phyloP scores from a whole-genome alignment of 768 basidiomycete genomes.

The Trametopsis cervina region DNA sequence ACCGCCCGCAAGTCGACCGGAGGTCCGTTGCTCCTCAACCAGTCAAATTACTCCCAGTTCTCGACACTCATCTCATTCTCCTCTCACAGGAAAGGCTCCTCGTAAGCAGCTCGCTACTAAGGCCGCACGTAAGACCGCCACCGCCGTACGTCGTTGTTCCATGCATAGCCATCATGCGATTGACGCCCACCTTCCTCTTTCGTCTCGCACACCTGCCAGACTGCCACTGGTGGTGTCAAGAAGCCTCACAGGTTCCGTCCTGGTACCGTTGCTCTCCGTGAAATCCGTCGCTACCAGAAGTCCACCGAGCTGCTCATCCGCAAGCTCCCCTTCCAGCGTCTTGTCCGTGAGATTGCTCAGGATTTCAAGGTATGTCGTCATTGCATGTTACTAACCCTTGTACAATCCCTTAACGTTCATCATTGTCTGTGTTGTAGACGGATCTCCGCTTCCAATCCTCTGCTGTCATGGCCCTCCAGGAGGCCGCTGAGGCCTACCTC shows the following conservation, averaged over 20 bases:
- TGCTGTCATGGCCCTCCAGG: slow-evolving; percentile 84
- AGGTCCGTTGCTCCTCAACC: slow-evolving; percentile 48
- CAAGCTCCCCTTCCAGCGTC: slow-evolving; percentile 98
- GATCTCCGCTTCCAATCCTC: slow-evolving; percentile 89
- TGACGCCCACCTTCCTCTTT: background rate
- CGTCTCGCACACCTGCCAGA: slow-evolving; percentile 23
- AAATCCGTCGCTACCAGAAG: slow-evolving; percentile 98
- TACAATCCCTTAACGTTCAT: slow-evolving; percentile 5
- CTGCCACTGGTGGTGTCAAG: slow-evolving; percentile 86
- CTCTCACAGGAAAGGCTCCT: slow-evolving; percentile 30
- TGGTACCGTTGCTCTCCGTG: slow-evolving; percentile 98
- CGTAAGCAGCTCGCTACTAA: slow-evolving; percentile 40
- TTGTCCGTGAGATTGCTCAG: slow-evolving; percentile 92
- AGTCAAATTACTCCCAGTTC: slow-evolving; percentile 11
- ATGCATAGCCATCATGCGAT: background rate
- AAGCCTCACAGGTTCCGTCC: slow-evolving; percentile 98
- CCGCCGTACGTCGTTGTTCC: slow-evolving; percentile 19
- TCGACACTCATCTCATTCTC: slow-evolving; percentile 20
- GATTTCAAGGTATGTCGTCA: slow-evolving; percentile 78
- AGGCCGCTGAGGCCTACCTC: slow-evolving; percentile 79
- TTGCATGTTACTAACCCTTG: slow-evolving; percentile 60
- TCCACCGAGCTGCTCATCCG: slow-evolving; percentile 98
- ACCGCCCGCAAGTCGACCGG: slow-evolving; percentile 99
- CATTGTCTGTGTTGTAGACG: slow-evolving; percentile 36
- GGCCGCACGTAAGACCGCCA: slow-evolving; percentile 36